These are phyloP conservation scores for Cenchrus purpureus DNA, from an alignment of 176 grass and related monocot species.

Conservation along the genomic window DNA sequence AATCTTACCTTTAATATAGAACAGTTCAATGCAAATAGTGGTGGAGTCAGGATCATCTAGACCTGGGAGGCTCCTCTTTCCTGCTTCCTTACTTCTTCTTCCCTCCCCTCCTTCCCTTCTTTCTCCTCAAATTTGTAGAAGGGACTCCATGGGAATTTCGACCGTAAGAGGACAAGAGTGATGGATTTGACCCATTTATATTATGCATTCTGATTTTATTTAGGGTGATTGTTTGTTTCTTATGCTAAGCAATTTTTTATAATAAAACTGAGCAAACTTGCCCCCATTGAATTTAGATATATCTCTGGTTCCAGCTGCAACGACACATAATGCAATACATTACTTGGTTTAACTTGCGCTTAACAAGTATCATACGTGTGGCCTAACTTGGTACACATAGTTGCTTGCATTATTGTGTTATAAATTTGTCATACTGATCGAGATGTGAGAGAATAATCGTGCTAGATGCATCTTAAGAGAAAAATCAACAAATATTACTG, in stretches of 20 bases:
- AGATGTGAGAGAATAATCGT: conserved; percentile 52
- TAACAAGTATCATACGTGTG: conserved; percentile 37
- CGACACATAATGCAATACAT: not conserved
- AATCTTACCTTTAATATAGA: not conserved
- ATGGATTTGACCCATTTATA: conserved; percentile 24
- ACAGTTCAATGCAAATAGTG: not conserved
- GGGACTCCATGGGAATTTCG: no score
- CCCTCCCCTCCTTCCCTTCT: no score
- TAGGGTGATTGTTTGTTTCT: conserved; percentile 15
- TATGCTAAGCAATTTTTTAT: not conserved
- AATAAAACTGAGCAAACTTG: conserved; percentile 21
- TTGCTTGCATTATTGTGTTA: conserved; percentile 21
- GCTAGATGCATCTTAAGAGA: conserved; percentile 40
- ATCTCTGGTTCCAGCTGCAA: not conserved
- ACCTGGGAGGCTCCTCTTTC: no score
- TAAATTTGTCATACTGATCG: conserved; percentile 6
- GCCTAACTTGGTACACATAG: conserved; percentile 42
- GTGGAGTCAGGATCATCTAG: no score
- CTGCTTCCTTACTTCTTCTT: no score
- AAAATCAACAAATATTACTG: conserved; percentile 6
- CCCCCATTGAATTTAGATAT: conserved; percentile 16
- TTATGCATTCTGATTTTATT: conserved; percentile 24
- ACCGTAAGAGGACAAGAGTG: not conserved
- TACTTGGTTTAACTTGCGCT: conserved; percentile 25
- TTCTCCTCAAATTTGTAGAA: no score